phyloP scores from a whole-genome alignment of 352 stramenopile genomes.

The Globisporangium middletonii region DNA sequence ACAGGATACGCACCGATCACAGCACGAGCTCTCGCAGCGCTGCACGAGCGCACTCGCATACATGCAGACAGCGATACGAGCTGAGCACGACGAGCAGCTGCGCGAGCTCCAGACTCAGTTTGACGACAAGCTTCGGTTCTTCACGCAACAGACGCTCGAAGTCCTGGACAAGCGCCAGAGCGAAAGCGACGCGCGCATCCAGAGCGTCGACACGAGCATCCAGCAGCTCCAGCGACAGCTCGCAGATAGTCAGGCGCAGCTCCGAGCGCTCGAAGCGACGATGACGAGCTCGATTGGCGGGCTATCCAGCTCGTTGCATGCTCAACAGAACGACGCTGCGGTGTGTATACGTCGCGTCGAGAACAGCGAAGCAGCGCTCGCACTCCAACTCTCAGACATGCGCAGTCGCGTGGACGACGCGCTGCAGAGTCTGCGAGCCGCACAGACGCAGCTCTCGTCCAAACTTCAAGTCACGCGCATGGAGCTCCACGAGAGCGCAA shows the following conservation, averaged over 20 bases:
- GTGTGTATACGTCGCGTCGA: slow-evolving; percentile 22
- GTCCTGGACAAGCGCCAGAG: slow-evolving; percentile 18
- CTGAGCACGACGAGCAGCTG: slow-evolving; percentile 21
- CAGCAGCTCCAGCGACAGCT: slow-evolving; percentile 23
- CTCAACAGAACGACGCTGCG: slow-evolving; percentile 16
- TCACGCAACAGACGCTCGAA: slow-evolving; percentile 20
- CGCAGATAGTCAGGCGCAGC: slow-evolving; percentile 13
- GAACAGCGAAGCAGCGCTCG: slow-evolving; percentile 15
- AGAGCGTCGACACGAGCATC: slow-evolving; percentile 14
- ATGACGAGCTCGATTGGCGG: slow-evolving; percentile 4
- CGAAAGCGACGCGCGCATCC: slow-evolving; percentile 16
- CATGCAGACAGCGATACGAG: slow-evolving; percentile 20
- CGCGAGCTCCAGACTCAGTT: slow-evolving; percentile 20
- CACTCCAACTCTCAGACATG: slow-evolving; percentile 21
- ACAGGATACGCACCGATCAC: slow-evolving; percentile 19
- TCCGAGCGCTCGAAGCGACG: slow-evolving; percentile 21
- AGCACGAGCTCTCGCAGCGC: slow-evolving; percentile 22
- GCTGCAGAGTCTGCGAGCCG: slow-evolving; percentile 17
- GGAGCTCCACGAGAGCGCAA: slow-evolving; percentile 30
- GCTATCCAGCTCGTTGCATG: slow-evolving; percentile 6
- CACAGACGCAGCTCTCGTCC: slow-evolving; percentile 26
- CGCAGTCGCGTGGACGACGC: slow-evolving; percentile 15
- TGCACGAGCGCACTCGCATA: slow-evolving; percentile 27
- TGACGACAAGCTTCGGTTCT: slow-evolving; percentile 28
- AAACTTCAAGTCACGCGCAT: slow-evolving; percentile 40